phyloP scores from a whole-genome alignment of 371 early-diverging fungal species.

The Mucor plumbeus region DNA sequence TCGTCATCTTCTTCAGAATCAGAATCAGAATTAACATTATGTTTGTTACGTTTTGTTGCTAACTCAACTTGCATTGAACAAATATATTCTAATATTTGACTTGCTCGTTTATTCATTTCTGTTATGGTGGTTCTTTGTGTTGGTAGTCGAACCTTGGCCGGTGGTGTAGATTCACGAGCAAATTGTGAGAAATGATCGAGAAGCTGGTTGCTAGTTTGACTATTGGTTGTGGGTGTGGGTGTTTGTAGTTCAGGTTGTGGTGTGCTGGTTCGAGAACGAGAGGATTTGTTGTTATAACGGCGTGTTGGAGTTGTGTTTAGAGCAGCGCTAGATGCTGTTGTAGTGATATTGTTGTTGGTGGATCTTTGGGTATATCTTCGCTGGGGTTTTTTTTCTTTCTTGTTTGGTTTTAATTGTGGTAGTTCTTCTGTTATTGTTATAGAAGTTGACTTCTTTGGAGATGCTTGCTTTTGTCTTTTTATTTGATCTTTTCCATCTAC shows the following conservation, averaged over 20 bases:
- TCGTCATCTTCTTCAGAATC: conserved; percentile 10
- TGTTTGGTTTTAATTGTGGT: neutral
- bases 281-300: conserved; percentile 13
- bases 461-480: neutral
- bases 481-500: neutral
- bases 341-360: neutral
- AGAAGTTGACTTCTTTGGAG: conserved; percentile 4
- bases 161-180: conserved; percentile 36
- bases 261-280: conserved; percentile 30
- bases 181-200: conserved; percentile 26
- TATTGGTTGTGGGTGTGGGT: conserved; percentile 14
- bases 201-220: conserved; percentile 8
- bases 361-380: conserved; percentile 16
- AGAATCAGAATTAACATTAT: conserved; percentile 16
- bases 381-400: conserved; percentile 21
- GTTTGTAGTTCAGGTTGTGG: conserved; percentile 33
- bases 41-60: conserved; percentile 29
- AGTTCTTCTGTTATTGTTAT: neutral
- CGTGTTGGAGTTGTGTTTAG: neutral
- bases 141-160: conserved; percentile 54
- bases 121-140: conserved; percentile 50
- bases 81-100: conserved; percentile 62
- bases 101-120: conserved; percentile 64
- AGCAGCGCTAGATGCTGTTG: neutral
- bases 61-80: conserved; percentile 58